Evolutionary conservation across 129 eudicot genomes (phyloP).

Genomic region (Flaveria linearis): DNA sequence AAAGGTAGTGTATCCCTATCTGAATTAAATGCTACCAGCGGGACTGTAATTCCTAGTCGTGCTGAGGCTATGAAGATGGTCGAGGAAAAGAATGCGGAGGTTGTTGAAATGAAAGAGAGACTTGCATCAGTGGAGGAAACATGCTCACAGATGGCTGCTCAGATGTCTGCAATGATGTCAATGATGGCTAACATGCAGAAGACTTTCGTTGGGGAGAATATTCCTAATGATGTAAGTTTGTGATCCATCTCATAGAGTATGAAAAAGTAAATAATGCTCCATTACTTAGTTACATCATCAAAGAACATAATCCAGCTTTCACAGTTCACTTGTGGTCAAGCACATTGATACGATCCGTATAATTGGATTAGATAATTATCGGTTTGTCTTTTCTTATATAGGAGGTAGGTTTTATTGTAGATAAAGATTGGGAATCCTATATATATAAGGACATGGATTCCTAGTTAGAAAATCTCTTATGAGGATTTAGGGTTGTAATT

Average conservation of each 20-base stretch:
- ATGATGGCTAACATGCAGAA: conserved; percentile 51
- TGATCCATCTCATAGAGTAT: conserved; percentile 4
- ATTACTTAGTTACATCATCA: background rate
- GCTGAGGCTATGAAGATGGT: conserved; percentile 41
- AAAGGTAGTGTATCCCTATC: conserved; percentile 15
- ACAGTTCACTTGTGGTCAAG: background rate
- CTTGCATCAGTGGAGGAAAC: conserved; percentile 53
- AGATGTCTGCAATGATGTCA: conserved; percentile 53
- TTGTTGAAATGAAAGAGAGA: conserved; percentile 51
- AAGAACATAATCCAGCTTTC: background rate
- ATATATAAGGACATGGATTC: background rate
- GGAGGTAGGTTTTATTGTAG: background rate
- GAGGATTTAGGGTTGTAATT: background rate
- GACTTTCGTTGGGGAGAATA: conserved; percentile 3
- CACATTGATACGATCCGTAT: background rate
- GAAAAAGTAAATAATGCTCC: background rate
- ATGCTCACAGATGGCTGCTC: conserved; percentile 59
- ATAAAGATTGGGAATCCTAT: background rate
- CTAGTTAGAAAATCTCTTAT: background rate
- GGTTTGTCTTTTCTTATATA: background rate
- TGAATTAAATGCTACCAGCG: conserved; percentile 24
- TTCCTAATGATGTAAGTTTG: conserved; percentile 35
- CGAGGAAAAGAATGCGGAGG: conserved; percentile 42
- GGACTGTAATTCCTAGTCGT: conserved; percentile 24
- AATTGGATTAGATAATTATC: background rate